Percentiles rank a stretch among this genome's conserved stretches.
Evolutionary conservation across 2,329 filamentous ascomycete species (phyloP).

Genomic region (Dactylonectria macrodidyma): DNA sequence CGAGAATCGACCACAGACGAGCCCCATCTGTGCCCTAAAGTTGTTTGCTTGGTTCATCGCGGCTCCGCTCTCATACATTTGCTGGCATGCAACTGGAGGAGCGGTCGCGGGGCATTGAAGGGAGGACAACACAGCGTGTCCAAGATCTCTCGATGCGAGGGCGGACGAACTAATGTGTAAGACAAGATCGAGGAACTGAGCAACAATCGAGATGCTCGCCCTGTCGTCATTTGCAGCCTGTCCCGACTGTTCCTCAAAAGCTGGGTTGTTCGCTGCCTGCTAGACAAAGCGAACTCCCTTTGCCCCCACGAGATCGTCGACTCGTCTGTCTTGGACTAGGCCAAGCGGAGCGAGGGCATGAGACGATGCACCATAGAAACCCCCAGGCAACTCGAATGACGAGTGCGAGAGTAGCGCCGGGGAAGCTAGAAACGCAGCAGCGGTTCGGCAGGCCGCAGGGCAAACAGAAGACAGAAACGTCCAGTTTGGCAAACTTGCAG

Average conservation of each 20-base stretch:
- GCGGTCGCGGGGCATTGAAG: slow-evolving; percentile 37
- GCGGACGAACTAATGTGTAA: slow-evolving; percentile 31
- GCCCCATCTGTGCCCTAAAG: slow-evolving; percentile 27
- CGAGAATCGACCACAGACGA: slow-evolving; percentile 10
- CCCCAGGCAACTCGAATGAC: background rate
- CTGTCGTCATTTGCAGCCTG: slow-evolving; percentile 19
- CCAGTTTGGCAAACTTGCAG: slow-evolving; percentile 6
- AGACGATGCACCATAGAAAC: slow-evolving; percentile 11
- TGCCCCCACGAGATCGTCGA: slow-evolving; percentile 4
- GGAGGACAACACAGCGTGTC: slow-evolving; percentile 32
- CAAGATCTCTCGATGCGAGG: slow-evolving; percentile 39
- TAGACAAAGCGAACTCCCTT: background rate
- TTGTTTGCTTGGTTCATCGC: slow-evolving; percentile 25
- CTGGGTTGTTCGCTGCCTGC: background rate
- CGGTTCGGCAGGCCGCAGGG: slow-evolving; percentile 21
- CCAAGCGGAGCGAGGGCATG: background rate
- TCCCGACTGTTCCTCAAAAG: slow-evolving; percentile 18
- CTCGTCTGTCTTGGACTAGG: background rate
- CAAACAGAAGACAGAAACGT: slow-evolving; percentile 7
- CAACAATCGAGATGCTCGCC: slow-evolving; percentile 36
- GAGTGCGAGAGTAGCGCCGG: slow-evolving; percentile 7
- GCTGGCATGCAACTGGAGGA: slow-evolving; percentile 38
- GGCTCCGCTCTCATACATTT: slow-evolving; percentile 21
- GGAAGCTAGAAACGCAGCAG: slow-evolving; percentile 4
- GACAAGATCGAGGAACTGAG: slow-evolving; percentile 38